A percentile compares a stretch with the other conserved stretches of the same genome.
Conservation (phyloP, 371 early-diverging fungal species). For the Parasitella parasitica region DNA sequence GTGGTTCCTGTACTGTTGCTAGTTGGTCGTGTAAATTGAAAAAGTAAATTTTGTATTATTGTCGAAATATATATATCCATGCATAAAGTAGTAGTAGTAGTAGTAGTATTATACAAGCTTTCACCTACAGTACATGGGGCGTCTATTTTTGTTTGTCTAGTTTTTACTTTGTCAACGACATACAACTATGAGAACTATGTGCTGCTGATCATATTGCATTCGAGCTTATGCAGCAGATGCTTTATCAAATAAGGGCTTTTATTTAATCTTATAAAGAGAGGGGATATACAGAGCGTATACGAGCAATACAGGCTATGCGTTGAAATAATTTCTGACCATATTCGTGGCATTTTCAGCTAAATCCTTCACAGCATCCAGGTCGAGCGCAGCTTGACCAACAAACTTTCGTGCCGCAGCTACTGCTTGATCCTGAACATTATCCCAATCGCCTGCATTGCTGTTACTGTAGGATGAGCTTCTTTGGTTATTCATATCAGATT, state of each 20-base stretch:
- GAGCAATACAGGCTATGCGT: background rate
- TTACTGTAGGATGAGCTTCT: background rate
- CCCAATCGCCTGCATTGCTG: constrained; percentile 38
- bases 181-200: too few relatives aligned
- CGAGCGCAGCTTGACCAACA: constrained; percentile 74
- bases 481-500: constrained; percentile 43
- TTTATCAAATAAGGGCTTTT: background rate
- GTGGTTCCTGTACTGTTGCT: constrained; percentile 41
- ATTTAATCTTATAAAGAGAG: background rate
- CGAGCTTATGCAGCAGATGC: too few relatives aligned
- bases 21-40: constrained; percentile 35
- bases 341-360: constrained; percentile 66
- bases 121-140: too few relatives aligned
- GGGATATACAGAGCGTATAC: background rate
- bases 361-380: constrained; percentile 69
- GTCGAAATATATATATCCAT: too few relatives aligned
- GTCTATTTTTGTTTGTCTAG: too few relatives aligned
- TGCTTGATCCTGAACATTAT: constrained; percentile 57
- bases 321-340: constrained; percentile 32
- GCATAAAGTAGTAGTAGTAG: background rate
- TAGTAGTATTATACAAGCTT: too few relatives aligned
- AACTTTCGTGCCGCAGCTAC: constrained; percentile 68
- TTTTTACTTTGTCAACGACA: too few relatives aligned
- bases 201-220: too few relatives aligned
- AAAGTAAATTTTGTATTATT: too few relatives aligned